Conservation (phyloP, 2,329 filamentous ascomycete genomes). For the Colletotrichum endophyticum region DNA sequence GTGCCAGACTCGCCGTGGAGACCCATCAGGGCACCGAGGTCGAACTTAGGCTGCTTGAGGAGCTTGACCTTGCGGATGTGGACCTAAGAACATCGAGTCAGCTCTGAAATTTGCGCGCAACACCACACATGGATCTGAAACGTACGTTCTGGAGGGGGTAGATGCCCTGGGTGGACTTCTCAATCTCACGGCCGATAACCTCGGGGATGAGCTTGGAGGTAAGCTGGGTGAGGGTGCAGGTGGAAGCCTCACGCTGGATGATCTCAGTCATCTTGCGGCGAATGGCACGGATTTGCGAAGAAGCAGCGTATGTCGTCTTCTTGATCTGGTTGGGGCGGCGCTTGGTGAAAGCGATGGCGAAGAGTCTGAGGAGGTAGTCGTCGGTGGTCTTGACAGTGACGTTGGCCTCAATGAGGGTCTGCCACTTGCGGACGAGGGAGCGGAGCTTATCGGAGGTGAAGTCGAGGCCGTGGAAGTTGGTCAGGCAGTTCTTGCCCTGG, state of each 20-base stretch:
- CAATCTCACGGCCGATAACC: conserved; percentile 99
- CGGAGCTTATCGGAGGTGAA: conserved; percentile 99
- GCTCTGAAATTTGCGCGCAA: background rate
- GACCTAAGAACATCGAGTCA: conserved; percentile 62
- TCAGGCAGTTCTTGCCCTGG: conserved; percentile 99
- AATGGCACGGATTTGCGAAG: conserved; percentile 96
- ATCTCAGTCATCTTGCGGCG: conserved; percentile 99
- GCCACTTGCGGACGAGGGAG: conserved; percentile 99
- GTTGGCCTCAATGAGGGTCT: conserved; percentile 99
- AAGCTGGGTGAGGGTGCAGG: conserved; percentile 94
- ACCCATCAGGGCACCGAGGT: conserved; percentile 92
- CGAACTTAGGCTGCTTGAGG: conserved; percentile 98
- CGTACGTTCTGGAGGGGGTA: conserved; percentile 98
- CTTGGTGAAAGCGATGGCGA: conserved; percentile 99
- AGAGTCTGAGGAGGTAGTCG: conserved; percentile 98
- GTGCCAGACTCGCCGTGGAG: conserved; percentile 97
- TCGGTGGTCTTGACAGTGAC: conserved; percentile 99
- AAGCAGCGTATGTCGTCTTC: conserved; percentile 99
- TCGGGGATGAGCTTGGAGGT: conserved; percentile 99
- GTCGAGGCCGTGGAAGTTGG: conserved; percentile 99
- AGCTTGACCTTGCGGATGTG: conserved; percentile 99
- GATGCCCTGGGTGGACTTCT: conserved; percentile 99
- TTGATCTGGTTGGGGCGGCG: conserved; percentile 99
- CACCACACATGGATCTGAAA: conserved; percentile 24
- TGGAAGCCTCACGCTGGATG: conserved; percentile 93